Evolutionary conservation across 1,284 basidiomycete species (phyloP).

Genomic region (Pascua sp.): DNA sequence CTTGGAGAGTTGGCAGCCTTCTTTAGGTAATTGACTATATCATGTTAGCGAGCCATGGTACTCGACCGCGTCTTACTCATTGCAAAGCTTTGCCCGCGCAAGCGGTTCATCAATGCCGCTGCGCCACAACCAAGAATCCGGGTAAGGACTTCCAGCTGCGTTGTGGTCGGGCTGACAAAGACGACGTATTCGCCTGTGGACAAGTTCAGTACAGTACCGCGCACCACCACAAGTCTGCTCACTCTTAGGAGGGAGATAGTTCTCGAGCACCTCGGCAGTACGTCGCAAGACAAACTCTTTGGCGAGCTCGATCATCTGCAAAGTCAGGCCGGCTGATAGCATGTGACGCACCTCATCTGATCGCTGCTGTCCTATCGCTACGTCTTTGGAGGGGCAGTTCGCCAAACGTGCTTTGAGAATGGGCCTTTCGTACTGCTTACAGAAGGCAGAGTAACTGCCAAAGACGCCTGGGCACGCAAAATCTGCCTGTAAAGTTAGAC

Average conservation of each 20-base stretch:
- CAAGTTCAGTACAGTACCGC: background rate
- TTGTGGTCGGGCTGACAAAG: slow-evolving; percentile 74
- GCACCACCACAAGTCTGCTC: slow-evolving; percentile 40
- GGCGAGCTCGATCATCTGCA: slow-evolving; percentile 69
- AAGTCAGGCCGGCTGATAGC: background rate
- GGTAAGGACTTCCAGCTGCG: slow-evolving; percentile 81
- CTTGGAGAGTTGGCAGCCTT: slow-evolving; percentile 94
- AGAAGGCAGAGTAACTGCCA: slow-evolving; percentile 64
- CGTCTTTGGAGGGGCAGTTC: slow-evolving; percentile 65
- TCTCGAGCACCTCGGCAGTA: slow-evolving; percentile 73
- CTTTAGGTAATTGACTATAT: slow-evolving; percentile 56
- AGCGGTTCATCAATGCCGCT: slow-evolving; percentile 62
- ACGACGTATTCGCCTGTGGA: slow-evolving; percentile 84
- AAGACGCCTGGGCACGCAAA: slow-evolving; percentile 91
- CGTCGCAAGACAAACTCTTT: slow-evolving; percentile 86
- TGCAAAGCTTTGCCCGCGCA: slow-evolving; percentile 75
- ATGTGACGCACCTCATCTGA: slow-evolving; percentile 60
- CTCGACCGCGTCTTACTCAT: slow-evolving; percentile 58
- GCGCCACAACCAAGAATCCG: slow-evolving; percentile 53
- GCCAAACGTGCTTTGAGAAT: slow-evolving; percentile 84
- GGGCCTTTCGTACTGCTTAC: slow-evolving; percentile 78
- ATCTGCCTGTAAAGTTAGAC: slow-evolving; percentile 59
- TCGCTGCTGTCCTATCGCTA: slow-evolving; percentile 69
- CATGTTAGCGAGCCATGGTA: background rate
- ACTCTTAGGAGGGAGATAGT: slow-evolving; percentile 89